Evolutionary conservation across 441 rosid genomes (phyloP).

Genomic region (Aleurites moluccanus): DNA sequence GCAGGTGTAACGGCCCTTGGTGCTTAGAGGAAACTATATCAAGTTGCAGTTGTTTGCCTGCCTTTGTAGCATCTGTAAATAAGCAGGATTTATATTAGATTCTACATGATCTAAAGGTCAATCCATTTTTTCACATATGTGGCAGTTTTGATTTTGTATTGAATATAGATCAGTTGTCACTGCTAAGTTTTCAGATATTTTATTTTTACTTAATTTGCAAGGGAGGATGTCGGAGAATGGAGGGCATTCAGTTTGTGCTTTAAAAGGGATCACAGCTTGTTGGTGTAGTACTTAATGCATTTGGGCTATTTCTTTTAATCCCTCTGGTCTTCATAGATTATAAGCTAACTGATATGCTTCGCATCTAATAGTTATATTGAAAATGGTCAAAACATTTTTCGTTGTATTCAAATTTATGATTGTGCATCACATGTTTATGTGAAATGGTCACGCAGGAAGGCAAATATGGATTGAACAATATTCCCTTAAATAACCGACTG

Average conservation of each 20-base stretch:
- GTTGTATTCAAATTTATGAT: neutral
- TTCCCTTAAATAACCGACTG: too few relatives aligned
- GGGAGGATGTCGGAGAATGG: neutral
- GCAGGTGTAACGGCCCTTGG: conserved; percentile 48
- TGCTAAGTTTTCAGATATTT: conserved; percentile 2
- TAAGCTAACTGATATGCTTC: neutral
- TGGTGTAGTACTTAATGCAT: conserved; percentile 1
- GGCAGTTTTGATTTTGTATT: conserved; percentile 8
- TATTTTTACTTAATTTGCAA: neutral
- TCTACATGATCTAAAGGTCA: conserved; percentile 33
- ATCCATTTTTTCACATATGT: conserved; percentile 14
- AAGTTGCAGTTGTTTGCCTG: conserved; percentile 24
- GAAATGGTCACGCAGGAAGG: too few relatives aligned
- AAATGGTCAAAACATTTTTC: neutral
- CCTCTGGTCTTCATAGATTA: neutral
- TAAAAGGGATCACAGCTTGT: neutral
- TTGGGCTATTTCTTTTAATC: neutral
- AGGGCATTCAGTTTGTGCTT: neutral
- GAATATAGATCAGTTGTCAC: neutral
- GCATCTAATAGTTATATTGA: neutral
- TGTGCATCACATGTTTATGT: too few relatives aligned
- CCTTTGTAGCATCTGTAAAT: conserved; percentile 53
- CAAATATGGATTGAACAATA: too few relatives aligned
- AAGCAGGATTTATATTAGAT: conserved; percentile 37
- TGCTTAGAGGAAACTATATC: conserved; percentile 32